phyloP scores from a whole-genome alignment of 108 stramenopile species.

The Nitzschia sp. region DNA sequence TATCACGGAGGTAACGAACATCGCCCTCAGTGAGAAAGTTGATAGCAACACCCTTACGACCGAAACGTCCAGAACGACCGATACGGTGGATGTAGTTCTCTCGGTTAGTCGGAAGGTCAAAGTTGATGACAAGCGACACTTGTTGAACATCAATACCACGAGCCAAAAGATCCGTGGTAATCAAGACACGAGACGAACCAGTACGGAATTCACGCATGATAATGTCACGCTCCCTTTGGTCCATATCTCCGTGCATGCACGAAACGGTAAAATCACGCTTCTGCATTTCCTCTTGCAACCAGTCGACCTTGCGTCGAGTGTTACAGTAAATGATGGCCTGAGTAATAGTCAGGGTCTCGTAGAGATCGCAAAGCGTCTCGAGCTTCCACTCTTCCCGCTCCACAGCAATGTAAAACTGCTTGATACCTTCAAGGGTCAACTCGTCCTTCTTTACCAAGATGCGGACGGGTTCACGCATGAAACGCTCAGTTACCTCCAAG shows the following conservation, averaged over 20 bases:
- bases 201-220: conserved; percentile 99
- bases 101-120: conserved; percentile 99
- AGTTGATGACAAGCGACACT: conserved; percentile 99
- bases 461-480: conserved; percentile 99
- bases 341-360: conserved; percentile 99
- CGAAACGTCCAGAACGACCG: conserved; percentile 99
- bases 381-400: conserved; percentile 99
- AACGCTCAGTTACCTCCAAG: conserved; percentile 96
- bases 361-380: conserved; percentile 99
- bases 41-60: conserved; percentile 99
- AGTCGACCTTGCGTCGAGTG: conserved; percentile 99
- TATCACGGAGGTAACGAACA: conserved; percentile 98
- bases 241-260: conserved; percentile 99
- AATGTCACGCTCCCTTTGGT: conserved; percentile 98
- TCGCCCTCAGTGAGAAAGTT: conserved; percentile 98
- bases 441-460: conserved; percentile 99
- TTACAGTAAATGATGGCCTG: conserved; percentile 99
- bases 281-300: conserved; percentile 98
- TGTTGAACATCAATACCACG: conserved; percentile 99
- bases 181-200: conserved; percentile 99
- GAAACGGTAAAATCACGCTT: conserved; percentile 98
- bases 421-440: conserved; percentile 99
- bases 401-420: conserved; percentile 99
- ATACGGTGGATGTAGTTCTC: conserved; percentile 99
- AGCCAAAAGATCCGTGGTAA: conserved; percentile 97